phyloP scores from a whole-genome alignment of 257 asterid species.

The Forsythia viridissima region DNA sequence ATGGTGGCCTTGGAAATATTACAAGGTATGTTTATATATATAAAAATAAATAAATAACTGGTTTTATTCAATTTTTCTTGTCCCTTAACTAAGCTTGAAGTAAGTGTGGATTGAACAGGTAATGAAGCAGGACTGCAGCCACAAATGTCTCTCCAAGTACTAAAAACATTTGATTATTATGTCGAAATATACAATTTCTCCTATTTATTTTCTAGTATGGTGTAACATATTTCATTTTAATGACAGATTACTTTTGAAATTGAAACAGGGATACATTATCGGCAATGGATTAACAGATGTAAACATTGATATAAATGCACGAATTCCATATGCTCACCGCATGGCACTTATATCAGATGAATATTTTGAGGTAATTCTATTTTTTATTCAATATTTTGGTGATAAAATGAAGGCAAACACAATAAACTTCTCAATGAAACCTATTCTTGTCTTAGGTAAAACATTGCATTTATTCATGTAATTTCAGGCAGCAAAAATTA shows the following conservation, averaged over 20 bases:
- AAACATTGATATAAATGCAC: constrained; percentile 24
- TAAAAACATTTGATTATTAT: too few species aligned
- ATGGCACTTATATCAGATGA: too few species aligned
- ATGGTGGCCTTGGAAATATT: constrained; percentile 41
- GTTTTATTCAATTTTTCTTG: not conserved
- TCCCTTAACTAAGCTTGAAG: not conserved
- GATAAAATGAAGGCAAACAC: too few species aligned
- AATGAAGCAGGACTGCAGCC: constrained; percentile 51
- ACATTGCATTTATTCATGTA: too few species aligned
- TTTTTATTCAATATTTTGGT: too few species aligned
- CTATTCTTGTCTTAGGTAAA: too few species aligned
- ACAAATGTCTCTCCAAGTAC: constrained; percentile 38
- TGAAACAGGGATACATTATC: constrained; percentile 41
- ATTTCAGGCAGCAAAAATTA: too few species aligned
- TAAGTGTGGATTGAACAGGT: constrained; percentile 28
- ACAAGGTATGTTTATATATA: constrained; percentile 27
- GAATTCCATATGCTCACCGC: constrained; percentile 40
- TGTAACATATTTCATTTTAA: not conserved
- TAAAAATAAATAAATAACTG: not conserved
- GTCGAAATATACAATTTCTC: too few species aligned
- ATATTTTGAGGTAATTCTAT: too few species aligned
- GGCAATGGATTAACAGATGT: constrained; percentile 31
- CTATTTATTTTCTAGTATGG: not conserved
- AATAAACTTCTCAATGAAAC: too few species aligned
- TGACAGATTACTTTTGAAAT: not conserved